These are phyloP conservation scores for Taphrina populina DNA, from an alignment of 1,139 yeast species.

Conservation along the genomic window DNA sequence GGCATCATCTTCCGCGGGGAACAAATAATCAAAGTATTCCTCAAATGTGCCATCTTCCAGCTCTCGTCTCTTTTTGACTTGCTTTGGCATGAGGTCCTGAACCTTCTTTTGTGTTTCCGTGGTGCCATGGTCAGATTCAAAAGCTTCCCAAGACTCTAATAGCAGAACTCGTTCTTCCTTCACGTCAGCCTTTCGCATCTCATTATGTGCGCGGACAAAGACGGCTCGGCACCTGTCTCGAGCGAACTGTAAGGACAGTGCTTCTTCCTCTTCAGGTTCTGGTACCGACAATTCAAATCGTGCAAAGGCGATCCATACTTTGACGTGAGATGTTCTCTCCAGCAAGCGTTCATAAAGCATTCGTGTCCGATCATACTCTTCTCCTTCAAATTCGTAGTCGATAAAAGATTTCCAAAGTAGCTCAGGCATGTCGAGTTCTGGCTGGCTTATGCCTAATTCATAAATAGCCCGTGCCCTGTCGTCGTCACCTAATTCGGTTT, in stretches of 20 bases:
- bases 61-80: conserved; percentile 53
- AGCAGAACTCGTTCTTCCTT: conserved; percentile 55
- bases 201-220: conserved; percentile 57
- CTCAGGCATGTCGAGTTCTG: conserved; percentile 43
- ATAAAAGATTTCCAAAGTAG: conserved; percentile 55
- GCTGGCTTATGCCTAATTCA: conserved; percentile 50
- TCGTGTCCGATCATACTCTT: conserved; percentile 60
- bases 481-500: conserved; percentile 65
- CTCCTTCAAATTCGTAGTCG: conserved; percentile 60
- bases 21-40: conserved; percentile 60
- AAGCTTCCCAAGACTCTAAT: conserved; percentile 63
- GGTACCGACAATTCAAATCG: conserved; percentile 59
- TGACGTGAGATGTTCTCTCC: conserved; percentile 46
- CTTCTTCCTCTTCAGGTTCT: conserved; percentile 46
- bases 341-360: conserved; percentile 53
- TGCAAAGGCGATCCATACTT: conserved; percentile 57
- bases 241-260: conserved; percentile 54
- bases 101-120: conserved; percentile 48
- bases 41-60: conserved; percentile 54
- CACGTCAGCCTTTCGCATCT: conserved; percentile 48
- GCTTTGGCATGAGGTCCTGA: conserved; percentile 56
- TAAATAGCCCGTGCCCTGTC: conserved; percentile 65
- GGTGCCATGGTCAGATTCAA: conserved; percentile 66
- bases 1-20: conserved; percentile 57
- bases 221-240: conserved; percentile 46